These are phyloP conservation scores for Colletotrichum costaricense DNA, from an alignment of 2,329 filamentous ascomycete genomes.

Conservation along the genomic window DNA sequence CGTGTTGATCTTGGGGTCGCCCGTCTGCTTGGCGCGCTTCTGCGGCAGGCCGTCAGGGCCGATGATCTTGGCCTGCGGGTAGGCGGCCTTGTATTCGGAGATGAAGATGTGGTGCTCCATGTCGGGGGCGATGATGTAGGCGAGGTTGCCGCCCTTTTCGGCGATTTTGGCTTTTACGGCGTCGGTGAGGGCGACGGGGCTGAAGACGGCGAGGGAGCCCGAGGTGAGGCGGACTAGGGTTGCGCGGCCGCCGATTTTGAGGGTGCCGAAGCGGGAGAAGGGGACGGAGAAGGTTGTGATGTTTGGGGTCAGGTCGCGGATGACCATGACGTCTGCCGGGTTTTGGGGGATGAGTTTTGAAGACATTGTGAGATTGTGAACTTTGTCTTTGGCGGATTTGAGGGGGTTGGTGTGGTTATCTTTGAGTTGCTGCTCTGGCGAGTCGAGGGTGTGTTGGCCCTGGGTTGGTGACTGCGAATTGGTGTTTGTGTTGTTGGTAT, in stretches of 20 bases:
- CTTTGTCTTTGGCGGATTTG: constrained; percentile 4
- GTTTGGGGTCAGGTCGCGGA: constrained; percentile 83
- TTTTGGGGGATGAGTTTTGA: constrained; percentile 74
- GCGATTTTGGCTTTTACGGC: constrained; percentile 74
- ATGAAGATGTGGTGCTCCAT: constrained; percentile 96
- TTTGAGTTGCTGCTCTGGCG: constrained; percentile 19
- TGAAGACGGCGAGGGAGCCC: constrained; percentile 88
- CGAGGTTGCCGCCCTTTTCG: constrained; percentile 75
- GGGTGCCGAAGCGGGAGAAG: constrained; percentile 81
- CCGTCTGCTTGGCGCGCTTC: constrained; percentile 75
- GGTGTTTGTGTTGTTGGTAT: background rate
- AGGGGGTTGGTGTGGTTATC: background rate
- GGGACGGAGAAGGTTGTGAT: constrained; percentile 85
- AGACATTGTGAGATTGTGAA: constrained; percentile 59
- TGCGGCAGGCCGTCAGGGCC: constrained; percentile 85
- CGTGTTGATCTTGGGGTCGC: constrained; percentile 59
- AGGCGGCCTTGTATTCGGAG: constrained; percentile 84
- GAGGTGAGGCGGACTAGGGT: constrained; percentile 78
- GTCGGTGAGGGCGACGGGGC: constrained; percentile 86
- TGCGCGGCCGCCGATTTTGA: constrained; percentile 88
- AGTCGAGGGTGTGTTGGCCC: constrained; percentile 28
- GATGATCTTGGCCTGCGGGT: constrained; percentile 82
- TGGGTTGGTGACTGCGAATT: constrained; percentile 17
- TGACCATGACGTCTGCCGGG: constrained; percentile 88
- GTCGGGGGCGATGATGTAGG: constrained; percentile 89